phyloP scores from a whole-genome alignment of 495 filamentous ascomycete genomes.

The Ramalina intermedia region DNA sequence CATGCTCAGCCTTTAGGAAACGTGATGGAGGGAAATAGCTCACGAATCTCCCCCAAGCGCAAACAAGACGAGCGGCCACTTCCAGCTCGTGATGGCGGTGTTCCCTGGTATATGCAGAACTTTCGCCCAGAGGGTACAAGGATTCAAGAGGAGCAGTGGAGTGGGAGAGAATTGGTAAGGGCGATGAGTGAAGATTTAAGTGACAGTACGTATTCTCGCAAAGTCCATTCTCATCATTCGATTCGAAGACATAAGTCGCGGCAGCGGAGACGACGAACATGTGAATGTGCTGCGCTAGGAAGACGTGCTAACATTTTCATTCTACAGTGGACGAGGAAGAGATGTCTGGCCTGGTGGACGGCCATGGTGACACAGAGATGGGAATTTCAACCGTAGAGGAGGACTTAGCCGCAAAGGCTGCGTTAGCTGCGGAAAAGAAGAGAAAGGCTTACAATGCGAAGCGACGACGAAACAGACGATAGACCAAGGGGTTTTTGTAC shows the following conservation, averaged over 20 bases:
- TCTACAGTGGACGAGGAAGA: slow-evolving; percentile 59
- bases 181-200: slow-evolving; percentile 75
- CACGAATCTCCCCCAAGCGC: no score
- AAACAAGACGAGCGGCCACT: neutral
- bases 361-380: slow-evolving; percentile 18
- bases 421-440: slow-evolving; percentile 4
- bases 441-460: slow-evolving; percentile 7
- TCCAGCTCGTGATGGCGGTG: slow-evolving; percentile 53
- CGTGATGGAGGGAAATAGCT: no score
- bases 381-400: neutral
- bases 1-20: no score
- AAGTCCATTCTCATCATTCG: no score
- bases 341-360: slow-evolving; percentile 47
- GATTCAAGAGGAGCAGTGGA: slow-evolving; percentile 62
- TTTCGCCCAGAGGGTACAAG: slow-evolving; percentile 70
- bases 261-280: no score
- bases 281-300: no score
- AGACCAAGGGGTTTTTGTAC: neutral
- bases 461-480: slow-evolving; percentile 5
- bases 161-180: slow-evolving; percentile 57
- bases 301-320: no score
- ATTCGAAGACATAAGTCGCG: no score
- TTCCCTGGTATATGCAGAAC: slow-evolving; percentile 77
- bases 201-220: slow-evolving; percentile 28
- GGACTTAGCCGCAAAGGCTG: neutral